These are phyloP conservation scores for Vitis hybrid DNA, from an alignment of 177 flowering plant genomes.

Conservation along the genomic window DNA sequence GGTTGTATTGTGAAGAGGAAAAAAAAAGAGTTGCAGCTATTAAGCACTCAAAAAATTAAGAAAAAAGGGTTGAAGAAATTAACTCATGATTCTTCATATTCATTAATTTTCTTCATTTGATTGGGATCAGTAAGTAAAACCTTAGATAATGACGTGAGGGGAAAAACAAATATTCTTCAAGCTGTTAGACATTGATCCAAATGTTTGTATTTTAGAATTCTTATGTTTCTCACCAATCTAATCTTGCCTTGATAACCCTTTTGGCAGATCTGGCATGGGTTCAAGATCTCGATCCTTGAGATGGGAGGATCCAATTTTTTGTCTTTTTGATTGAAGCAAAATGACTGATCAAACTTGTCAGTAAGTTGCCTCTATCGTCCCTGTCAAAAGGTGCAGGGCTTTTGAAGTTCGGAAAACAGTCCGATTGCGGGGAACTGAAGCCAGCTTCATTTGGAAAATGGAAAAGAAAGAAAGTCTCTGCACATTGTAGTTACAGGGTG, in stretches of 20 bases:
- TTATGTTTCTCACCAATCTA: background rate
- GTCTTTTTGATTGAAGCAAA: background rate
- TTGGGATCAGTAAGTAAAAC: no score
- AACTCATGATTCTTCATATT: no score
- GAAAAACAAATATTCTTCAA: no score
- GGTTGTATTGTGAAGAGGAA: no score
- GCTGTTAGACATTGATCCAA: no score
- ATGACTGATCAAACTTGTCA: background rate
- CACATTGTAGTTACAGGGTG: conserved; percentile 9
- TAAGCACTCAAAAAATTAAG: no score
- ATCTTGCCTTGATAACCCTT: background rate
- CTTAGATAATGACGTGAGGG: no score
- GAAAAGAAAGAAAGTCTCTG: conserved; percentile 2
- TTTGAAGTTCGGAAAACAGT: background rate
- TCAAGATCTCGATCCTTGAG: conserved; percentile 74
- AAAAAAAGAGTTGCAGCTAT: no score
- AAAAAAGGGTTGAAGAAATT: no score
- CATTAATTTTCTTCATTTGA: no score
- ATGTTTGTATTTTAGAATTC: no score
- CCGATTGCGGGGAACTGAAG: background rate
- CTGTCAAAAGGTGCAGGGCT: background rate
- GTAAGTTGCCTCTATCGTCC: background rate
- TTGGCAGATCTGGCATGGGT: conserved; percentile 83
- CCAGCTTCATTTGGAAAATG: background rate
- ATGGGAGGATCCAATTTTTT: background rate